Percentiles rank a stretch among this genome's conserved stretches.
These are phyloP conservation scores for Hygrocybe coccinea DNA, from an alignment of 768 basidiomycete genomes.

Conservation along the genomic window DNA sequence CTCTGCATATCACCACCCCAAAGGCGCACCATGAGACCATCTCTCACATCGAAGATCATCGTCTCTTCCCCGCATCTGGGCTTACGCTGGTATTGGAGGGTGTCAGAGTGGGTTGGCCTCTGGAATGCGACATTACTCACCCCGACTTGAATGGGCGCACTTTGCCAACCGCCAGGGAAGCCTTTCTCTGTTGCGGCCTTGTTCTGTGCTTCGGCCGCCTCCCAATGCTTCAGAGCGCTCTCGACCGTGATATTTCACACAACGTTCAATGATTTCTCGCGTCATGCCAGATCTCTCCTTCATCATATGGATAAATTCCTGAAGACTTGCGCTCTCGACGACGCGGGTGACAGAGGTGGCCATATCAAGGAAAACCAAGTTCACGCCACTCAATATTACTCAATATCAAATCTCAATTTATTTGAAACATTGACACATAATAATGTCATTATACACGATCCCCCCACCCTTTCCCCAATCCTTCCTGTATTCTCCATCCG, in stretches of 20 bases:
- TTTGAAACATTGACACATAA: too few relatives aligned
- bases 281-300: slow-evolving; percentile 8
- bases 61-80: slow-evolving; percentile 13
- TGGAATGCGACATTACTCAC: slow-evolving; percentile 7
- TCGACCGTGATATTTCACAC: slow-evolving; percentile 8
- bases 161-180: slow-evolving; percentile 4
- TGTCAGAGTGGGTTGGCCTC: background rate
- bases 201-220: slow-evolving; percentile 8
- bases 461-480: background rate
- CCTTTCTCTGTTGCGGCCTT: slow-evolving; percentile 9
- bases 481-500: slow-evolving; percentile 57
- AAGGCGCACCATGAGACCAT: slow-evolving; percentile 13
- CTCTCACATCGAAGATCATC: slow-evolving; percentile 11
- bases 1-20: slow-evolving; percentile 14
- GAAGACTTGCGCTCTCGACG: slow-evolving; percentile 6
- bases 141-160: slow-evolving; percentile 10
- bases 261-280: slow-evolving; percentile 11
- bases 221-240: slow-evolving; percentile 9
- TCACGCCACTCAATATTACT: too few relatives aligned
- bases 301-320: slow-evolving; percentile 7
- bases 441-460: too few relatives aligned
- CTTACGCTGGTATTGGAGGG: slow-evolving; percentile 7
- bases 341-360: slow-evolving; percentile 3
- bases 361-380: too few relatives aligned
- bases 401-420: too few relatives aligned